phyloP scores from a whole-genome alignment of 495 filamentous ascomycete genomes.

The Daldinia concentrica region DNA sequence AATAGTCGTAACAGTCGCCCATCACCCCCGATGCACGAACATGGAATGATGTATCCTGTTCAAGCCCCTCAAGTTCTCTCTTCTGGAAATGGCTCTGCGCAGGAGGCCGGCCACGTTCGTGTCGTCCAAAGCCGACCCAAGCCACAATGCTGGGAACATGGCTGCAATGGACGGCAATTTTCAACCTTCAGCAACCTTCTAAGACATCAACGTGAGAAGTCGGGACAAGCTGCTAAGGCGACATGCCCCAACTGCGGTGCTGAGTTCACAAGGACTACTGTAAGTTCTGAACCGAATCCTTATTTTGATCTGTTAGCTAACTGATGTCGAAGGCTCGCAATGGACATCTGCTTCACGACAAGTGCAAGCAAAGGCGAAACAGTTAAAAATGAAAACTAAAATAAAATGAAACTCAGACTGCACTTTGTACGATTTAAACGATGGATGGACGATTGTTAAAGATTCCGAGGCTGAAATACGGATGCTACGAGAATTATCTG shows the following conservation, averaged over 20 bases:
- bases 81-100: constrained; percentile 43
- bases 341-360: constrained; percentile 87
- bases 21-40: constrained; percentile 50
- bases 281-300: constrained; percentile 9
- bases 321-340: constrained; percentile 68
- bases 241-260: constrained; percentile 88
- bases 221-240: constrained; percentile 85
- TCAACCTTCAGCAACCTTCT: constrained; percentile 95
- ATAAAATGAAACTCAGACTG: constrained; percentile 2
- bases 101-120: constrained; percentile 63
- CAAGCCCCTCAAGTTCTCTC: constrained; percentile 43
- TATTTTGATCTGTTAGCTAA: neutral
- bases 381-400: constrained; percentile 28
- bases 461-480: constrained; percentile 23
- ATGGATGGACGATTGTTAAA: constrained; percentile 32
- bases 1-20: constrained; percentile 45
- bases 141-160: constrained; percentile 95
- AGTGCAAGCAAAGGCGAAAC: constrained; percentile 76
- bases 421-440: constrained; percentile 28
- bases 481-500: constrained; percentile 17
- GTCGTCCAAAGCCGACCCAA: constrained; percentile 81
- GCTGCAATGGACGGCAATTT: constrained; percentile 92
- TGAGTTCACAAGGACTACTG: constrained; percentile 88
- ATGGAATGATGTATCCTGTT: constrained; percentile 57
- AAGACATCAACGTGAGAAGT: constrained; percentile 92